These are phyloP conservation scores for Gautieria morchelliformis DNA, from an alignment of 768 basidiomycete species.

Conservation along the genomic window DNA sequence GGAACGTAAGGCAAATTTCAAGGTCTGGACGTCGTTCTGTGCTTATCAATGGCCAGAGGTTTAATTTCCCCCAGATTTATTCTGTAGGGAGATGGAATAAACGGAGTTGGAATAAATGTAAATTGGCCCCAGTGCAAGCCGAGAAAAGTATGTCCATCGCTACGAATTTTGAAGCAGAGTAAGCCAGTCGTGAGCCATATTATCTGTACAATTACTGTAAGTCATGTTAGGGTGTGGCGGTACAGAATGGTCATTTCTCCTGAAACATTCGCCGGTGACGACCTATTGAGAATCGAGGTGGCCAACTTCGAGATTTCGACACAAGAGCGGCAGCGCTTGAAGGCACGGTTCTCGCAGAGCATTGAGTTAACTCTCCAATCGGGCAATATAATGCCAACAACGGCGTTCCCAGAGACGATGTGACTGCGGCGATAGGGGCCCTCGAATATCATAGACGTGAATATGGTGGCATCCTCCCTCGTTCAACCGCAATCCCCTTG, in stretches of 20 bases:
- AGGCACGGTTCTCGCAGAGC: neutral
- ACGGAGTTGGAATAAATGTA: neutral
- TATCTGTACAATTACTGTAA: neutral
- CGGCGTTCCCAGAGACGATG: neutral
- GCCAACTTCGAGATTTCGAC: neutral
- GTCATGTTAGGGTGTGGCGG: neutral
- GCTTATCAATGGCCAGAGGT: no score
- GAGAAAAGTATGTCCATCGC: constrained; percentile 9
- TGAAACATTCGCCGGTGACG: neutral
- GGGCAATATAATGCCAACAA: neutral
- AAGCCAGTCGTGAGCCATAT: neutral
- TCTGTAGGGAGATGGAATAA: neutral
- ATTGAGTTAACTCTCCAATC: neutral
- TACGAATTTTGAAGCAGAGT: constrained; percentile 5
- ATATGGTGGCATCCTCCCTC: neutral
- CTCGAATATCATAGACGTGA: neutral
- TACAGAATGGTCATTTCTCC: neutral
- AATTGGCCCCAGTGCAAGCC: constrained; percentile 2
- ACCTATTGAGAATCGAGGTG: neutral
- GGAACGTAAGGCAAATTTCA: neutral
- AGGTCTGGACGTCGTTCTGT: neutral
- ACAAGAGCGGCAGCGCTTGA: neutral
- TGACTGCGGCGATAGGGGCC: neutral
- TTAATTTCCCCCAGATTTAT: neutral
- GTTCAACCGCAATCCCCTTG: neutral